Percentiles rank a stretch among this genome's conserved stretches.
Conservation (phyloP, 257 asterid species). For the Fraxinus americana region DNA sequence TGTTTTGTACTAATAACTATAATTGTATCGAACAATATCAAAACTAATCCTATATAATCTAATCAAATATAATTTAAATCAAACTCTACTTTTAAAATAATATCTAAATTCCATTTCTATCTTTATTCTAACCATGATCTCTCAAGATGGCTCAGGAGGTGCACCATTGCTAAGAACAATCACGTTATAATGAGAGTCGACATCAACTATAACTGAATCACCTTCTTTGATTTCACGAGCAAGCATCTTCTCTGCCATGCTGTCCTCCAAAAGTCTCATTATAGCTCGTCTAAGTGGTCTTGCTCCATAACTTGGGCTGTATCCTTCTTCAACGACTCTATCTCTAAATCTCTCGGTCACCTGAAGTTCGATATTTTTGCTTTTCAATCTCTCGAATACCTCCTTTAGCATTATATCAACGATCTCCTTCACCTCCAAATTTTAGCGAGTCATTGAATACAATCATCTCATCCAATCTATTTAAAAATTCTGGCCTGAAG, state of each 20-base stretch:
- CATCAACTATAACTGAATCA: constrained; percentile 62
- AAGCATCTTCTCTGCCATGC: constrained; percentile 83
- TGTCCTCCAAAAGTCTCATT: constrained; percentile 75
- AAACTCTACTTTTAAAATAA: too few species aligned
- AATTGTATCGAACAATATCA: too few species aligned
- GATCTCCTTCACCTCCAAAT: constrained; percentile 74
- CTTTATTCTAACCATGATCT: background rate
- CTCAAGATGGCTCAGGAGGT: constrained; percentile 41
- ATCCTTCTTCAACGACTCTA: constrained; percentile 68
- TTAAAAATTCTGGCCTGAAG: constrained; percentile 82
- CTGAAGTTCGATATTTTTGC: constrained; percentile 59
- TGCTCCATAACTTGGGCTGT: constrained; percentile 80
- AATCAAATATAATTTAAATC: too few species aligned
- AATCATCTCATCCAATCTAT: constrained; percentile 78
- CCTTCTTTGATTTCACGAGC: constrained; percentile 69
- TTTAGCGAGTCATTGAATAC: constrained; percentile 72
- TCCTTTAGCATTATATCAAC: constrained; percentile 64
- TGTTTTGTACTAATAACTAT: too few species aligned
- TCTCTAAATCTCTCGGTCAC: constrained; percentile 66
- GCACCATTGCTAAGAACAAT: constrained; percentile 57
- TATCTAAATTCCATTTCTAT: too few species aligned
- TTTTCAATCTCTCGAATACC: constrained; percentile 58
- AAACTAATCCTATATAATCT: too few species aligned
- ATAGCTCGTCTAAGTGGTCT: constrained; percentile 84
- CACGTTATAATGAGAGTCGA: constrained; percentile 63